Base-by-base conservation (phyloP, 208 protist genomes). In the Trypanosoma rangeli region DNA sequence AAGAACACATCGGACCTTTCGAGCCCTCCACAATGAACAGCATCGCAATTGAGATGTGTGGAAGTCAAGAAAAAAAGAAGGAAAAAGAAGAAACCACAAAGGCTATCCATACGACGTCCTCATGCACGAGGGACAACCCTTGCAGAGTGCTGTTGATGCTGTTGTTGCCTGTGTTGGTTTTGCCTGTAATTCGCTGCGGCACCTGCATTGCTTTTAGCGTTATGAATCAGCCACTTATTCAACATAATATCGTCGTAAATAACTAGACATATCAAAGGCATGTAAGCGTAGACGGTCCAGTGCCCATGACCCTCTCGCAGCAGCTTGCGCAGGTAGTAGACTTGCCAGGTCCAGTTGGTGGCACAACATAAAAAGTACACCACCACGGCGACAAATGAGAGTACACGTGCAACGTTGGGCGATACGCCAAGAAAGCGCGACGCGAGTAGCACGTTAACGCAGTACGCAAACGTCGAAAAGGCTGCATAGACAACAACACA, bases 401-500 rank as follows among this genome's bases (percentile, higher is more conserved):
- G 79, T 20, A 93, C 73, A 12, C 82, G 80, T 20, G 87, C 83
- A 9, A 89, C 68, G 33, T 76, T 73, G 4, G 69, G 72, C 3
- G 81, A 78, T 24, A 95, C 82, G 18, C 85, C 85, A 37, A 97
- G 80, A 64, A 97, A 97, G 22, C 94, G 86, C 1, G 94, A 97
- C 0, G 94, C 94, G 4, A 97, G 85, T 33, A 97, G 78, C 1
- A 96, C 80, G 66, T 97, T 95, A 31, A 97, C 94, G 62, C 91
- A 94, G 75, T 97, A 97, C 24, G 86, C 90, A 67, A 97, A 96
- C 13, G 87, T 86, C 13, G 86, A 94, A 63, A 97, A 97, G 50
- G 86, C 84, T 3, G 94, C 94, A 76, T 97, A 97, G 39, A 97
- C 90, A 20, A 97, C 92, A 44, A 97, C 84, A 55, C 87, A 90